Percentiles rank a stretch among this genome's conserved stretches.
Evolutionary conservation across 2,329 filamentous ascomycete genomes (phyloP).

Genomic region (Phialocephala subalpina): DNA sequence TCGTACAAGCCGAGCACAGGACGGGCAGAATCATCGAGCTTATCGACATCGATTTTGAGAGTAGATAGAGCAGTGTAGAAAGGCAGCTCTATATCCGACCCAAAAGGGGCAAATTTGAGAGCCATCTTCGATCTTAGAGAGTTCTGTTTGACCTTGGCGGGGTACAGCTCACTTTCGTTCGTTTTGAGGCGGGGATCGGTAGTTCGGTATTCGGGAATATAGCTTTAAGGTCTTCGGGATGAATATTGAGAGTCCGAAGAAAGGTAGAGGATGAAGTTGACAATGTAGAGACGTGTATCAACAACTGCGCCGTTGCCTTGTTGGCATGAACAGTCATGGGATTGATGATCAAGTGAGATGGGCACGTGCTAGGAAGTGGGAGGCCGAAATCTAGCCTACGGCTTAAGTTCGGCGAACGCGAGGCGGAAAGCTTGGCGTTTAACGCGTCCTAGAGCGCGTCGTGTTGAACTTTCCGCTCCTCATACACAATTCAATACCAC

Average conservation of each 20-base stretch:
- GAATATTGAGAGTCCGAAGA: background rate
- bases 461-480: background rate
- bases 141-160: conserved; percentile 15
- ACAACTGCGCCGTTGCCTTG: conserved; percentile 1
- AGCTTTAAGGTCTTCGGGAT: background rate
- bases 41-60: conserved; percentile 96
- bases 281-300: background rate
- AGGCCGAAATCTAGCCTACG: conserved; percentile 2
- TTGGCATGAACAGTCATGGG: conserved; percentile 2
- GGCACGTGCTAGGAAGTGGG: conserved; percentile 6
- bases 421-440: background rate
- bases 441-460: conserved; percentile 7
- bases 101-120: conserved; percentile 86
- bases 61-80: conserved; percentile 95
- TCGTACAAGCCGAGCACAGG: conserved; percentile 90
- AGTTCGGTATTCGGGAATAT: background rate
- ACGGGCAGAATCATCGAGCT: conserved; percentile 91
- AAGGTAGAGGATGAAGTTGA: background rate
- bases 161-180: background rate
- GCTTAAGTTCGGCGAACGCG: background rate
- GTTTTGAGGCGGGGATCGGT: background rate
- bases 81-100: conserved; percentile 91
- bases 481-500: background rate
- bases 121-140: conserved; percentile 36
- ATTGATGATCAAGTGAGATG: conserved; percentile 9